These are phyloP conservation scores for Penicillium paxilli DNA, from an alignment of 495 filamentous ascomycete species.

Conservation along the genomic window DNA sequence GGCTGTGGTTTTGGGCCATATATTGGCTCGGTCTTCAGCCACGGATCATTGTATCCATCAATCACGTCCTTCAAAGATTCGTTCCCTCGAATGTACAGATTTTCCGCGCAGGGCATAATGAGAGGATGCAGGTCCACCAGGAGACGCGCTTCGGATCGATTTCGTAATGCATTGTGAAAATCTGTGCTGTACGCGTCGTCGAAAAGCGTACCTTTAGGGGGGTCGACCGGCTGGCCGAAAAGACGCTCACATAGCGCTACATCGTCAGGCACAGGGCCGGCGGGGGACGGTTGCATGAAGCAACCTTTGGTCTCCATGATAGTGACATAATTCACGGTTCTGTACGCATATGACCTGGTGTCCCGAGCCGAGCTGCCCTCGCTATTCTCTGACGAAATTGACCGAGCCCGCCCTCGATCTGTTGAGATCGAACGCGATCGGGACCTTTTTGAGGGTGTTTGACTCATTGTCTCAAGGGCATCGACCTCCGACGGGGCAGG, in stretches of 20 bases:
- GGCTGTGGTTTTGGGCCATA: constrained; percentile 4
- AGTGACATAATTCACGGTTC: constrained; percentile 1
- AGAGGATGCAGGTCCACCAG: constrained; percentile 2
- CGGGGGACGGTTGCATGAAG: constrained; percentile 4
- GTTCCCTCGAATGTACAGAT: constrained; percentile 4
- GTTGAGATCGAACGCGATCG: constrained; percentile 3
- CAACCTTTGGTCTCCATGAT: constrained; percentile 1
- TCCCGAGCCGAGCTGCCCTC: constrained; percentile 5
- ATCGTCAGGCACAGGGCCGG: constrained; percentile 1
- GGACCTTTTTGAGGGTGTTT: constrained; percentile 3
- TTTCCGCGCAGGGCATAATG: constrained; percentile 4
- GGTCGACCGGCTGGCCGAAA: neutral
- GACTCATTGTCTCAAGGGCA: neutral
- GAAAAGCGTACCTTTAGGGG: neutral
- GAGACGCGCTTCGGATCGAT: constrained; percentile 5
- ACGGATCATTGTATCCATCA: constrained; percentile 4
- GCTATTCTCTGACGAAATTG: constrained; percentile 1
- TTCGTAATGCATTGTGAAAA: neutral
- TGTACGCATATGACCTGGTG: constrained; percentile 1
- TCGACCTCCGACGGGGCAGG: neutral
- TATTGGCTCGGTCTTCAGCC: constrained; percentile 5
- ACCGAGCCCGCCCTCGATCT: constrained; percentile 2
- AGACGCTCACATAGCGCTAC: constrained; percentile 5
- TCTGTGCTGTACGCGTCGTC: neutral
- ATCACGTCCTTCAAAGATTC: constrained; percentile 2